These are phyloP conservation scores for Populus hybrid DNA, from an alignment of 441 rosid genomes.

Conservation along the genomic window DNA sequence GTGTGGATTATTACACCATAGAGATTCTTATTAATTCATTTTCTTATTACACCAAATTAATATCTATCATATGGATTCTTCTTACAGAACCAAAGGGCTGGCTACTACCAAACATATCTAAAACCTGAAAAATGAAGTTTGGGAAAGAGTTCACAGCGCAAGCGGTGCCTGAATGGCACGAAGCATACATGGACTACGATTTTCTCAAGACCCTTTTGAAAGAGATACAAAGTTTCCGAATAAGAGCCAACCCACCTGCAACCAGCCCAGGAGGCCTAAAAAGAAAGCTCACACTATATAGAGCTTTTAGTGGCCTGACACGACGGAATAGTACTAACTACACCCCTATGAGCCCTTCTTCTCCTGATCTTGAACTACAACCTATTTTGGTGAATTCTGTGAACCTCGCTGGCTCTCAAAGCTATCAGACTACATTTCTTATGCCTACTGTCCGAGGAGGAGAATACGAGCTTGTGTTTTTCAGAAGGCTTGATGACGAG, in stretches of 20 bases:
- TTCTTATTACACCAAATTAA: not conserved
- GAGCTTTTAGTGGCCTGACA: conserved; percentile 64
- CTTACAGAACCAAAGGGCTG: not conserved
- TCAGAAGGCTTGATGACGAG: conserved; percentile 68
- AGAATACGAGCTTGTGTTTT: conserved; percentile 57
- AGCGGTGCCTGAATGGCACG: conserved; percentile 88
- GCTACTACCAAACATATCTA: not conserved
- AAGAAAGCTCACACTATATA: conserved; percentile 40
- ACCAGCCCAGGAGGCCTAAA: conserved; percentile 24
- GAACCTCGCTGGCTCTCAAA: conserved; percentile 23
- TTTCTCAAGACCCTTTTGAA: conserved; percentile 55
- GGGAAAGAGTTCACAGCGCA: conserved; percentile 69
- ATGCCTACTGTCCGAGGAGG: conserved; percentile 57
- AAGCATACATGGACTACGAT: conserved; percentile 68
- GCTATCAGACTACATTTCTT: conserved; percentile 46
- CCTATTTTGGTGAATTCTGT: conserved; percentile 43
- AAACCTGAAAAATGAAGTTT: conserved; percentile 53
- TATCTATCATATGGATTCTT: not conserved
- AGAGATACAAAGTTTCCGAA: conserved; percentile 44
- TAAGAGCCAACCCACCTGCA: conserved; percentile 32
- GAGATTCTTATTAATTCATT: too few relatives aligned
- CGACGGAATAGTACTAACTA: conserved; percentile 22
- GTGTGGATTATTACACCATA: too few relatives aligned
- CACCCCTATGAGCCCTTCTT: conserved; percentile 10
- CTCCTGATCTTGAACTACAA: conserved; percentile 42